Conservation (phyloP, 129 eudicot genomes). For the Lactuca saligna region DNA sequence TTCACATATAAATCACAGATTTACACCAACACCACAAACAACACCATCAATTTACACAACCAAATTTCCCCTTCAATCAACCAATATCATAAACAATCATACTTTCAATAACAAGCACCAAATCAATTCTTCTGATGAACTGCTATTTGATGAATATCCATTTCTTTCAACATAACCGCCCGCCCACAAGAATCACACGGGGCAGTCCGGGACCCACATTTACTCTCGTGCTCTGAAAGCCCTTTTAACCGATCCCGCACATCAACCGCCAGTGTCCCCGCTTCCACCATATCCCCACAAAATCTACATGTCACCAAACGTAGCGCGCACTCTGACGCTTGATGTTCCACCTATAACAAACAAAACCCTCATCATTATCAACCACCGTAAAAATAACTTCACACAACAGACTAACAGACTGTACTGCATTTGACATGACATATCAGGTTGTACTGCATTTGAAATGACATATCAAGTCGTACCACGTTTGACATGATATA, state of each 20-base stretch:
- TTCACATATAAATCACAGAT: not conserved
- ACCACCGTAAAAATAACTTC: not conserved
- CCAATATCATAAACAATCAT: not conserved
- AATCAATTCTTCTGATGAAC: conserved; percentile 71
- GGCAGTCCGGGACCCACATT: conserved; percentile 91
- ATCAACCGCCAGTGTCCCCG: conserved; percentile 74
- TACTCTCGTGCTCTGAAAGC: conserved; percentile 77
- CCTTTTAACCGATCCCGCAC: conserved; percentile 82
- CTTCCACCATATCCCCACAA: conserved; percentile 96
- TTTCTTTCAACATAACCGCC: conserved; percentile 94
- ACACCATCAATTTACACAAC: conserved; percentile 14
- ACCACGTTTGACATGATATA: too few relatives aligned
- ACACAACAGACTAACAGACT: not conserved
- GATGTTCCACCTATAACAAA: conserved; percentile 70
- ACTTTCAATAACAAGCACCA: not conserved
- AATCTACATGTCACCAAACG: conserved; percentile 84
- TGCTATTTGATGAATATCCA: conserved; percentile 95
- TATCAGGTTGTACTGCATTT: not conserved
- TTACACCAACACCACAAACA: not conserved
- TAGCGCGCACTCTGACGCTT: conserved; percentile 63
- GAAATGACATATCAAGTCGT: too few relatives aligned
- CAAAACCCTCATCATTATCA: not conserved
- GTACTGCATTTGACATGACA: not conserved
- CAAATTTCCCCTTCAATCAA: not conserved
- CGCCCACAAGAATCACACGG: conserved; percentile 99